phyloP scores from a whole-genome alignment of 495 filamentous ascomycete genomes.

The Penicillium diatomitis region DNA sequence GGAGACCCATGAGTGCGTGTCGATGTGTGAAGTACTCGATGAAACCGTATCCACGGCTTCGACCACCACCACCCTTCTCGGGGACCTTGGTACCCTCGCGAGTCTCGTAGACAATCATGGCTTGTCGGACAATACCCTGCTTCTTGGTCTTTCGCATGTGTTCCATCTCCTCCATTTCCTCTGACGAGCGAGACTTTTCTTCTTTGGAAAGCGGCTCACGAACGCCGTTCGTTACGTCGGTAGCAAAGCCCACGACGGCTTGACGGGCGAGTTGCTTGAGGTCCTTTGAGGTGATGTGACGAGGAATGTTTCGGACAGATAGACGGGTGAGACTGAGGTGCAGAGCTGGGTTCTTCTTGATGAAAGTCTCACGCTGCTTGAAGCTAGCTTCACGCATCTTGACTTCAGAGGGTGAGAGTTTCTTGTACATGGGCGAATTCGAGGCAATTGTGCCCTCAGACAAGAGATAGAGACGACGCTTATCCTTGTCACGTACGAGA shows the following conservation, averaged over 20 bases:
- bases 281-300: constrained; percentile 73
- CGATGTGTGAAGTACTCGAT: constrained; percentile 94
- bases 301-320: constrained; percentile 88
- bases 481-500: constrained; percentile 71
- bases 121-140: constrained; percentile 90
- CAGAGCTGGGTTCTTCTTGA: constrained; percentile 81
- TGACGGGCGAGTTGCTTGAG: constrained; percentile 84
- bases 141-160: constrained; percentile 65
- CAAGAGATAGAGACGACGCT: constrained; percentile 83
- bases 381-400: constrained; percentile 80
- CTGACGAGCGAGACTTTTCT: constrained; percentile 66
- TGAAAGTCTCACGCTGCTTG: constrained; percentile 80
- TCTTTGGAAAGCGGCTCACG: constrained; percentile 78
- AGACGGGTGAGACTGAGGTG: constrained; percentile 87
- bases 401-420: constrained; percentile 69
- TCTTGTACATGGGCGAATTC: constrained; percentile 62
- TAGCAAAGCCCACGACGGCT: constrained; percentile 87
- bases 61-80: constrained; percentile 63
- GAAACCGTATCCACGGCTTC: constrained; percentile 91
- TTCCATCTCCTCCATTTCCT: constrained; percentile 73
- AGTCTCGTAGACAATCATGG: constrained; percentile 89
- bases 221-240: constrained; percentile 66
- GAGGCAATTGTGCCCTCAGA: constrained; percentile 72
- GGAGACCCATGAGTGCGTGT: constrained; percentile 87
- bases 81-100: constrained; percentile 69